phyloP scores from a whole-genome alignment of 2,329 filamentous ascomycete genomes.

The Alternaria atra region DNA sequence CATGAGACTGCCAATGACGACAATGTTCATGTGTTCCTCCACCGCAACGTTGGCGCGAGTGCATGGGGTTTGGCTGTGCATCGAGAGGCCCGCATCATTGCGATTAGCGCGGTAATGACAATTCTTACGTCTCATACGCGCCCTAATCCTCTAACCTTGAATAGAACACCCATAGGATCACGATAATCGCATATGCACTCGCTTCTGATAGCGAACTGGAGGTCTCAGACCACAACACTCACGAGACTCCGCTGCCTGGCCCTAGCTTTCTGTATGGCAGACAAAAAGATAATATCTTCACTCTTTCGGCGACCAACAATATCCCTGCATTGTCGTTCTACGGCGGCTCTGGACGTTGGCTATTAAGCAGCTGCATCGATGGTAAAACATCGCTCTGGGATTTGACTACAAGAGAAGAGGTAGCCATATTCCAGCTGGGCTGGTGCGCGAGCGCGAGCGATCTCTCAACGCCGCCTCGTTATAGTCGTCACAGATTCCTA shows the following conservation, averaged over 20 bases:
- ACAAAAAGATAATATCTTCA: slow-evolving; percentile 34
- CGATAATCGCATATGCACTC: slow-evolving; percentile 68
- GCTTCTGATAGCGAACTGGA: slow-evolving; percentile 7
- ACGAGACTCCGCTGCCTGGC: not conserved
- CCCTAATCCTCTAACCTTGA: not conserved
- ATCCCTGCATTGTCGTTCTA: slow-evolving; percentile 68
- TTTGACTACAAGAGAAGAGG: slow-evolving; percentile 32
- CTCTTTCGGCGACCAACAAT: slow-evolving; percentile 52
- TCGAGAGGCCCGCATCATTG: slow-evolving; percentile 80
- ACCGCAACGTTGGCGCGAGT: slow-evolving; percentile 76
- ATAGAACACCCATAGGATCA: slow-evolving; percentile 69
- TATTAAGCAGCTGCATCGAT: slow-evolving; percentile 66
- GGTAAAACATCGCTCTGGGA: slow-evolving; percentile 62
- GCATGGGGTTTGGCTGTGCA: slow-evolving; percentile 93
- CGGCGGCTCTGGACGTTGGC: slow-evolving; percentile 65
- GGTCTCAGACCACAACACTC: slow-evolving; percentile 1
- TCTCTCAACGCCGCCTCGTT: slow-evolving; percentile 16
- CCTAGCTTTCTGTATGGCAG: slow-evolving; percentile 38
- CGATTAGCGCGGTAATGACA: slow-evolving; percentile 69
- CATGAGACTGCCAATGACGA: slow-evolving; percentile 52
- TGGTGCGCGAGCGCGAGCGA: slow-evolving; percentile 30
- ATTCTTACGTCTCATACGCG: not conserved
- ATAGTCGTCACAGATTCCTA: not conserved
- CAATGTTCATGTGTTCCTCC: slow-evolving; percentile 68
- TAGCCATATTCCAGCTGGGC: slow-evolving; percentile 34